A percentile compares a stretch with the other conserved stretches of the same genome.
Conservation (phyloP, 176 grass and related monocot species). For the Neostapfia colusana region DNA sequence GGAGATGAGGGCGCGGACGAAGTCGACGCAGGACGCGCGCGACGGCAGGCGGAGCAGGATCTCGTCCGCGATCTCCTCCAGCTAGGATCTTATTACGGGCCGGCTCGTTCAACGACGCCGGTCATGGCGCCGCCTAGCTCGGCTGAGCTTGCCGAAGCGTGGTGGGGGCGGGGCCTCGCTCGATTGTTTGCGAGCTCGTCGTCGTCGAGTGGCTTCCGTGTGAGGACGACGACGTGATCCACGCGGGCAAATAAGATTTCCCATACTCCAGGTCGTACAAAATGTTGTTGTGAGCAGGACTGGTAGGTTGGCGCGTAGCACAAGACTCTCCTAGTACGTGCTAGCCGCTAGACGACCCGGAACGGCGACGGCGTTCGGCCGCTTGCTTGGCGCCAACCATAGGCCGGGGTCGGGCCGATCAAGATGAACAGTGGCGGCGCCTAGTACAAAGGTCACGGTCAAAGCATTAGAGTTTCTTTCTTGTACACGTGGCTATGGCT, state of each 20-base stretch:
- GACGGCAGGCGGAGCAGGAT: slow-evolving; percentile 38
- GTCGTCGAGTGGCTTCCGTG: neutral
- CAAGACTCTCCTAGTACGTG: neutral
- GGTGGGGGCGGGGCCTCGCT: neutral
- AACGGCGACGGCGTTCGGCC: neutral
- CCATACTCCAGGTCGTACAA: neutral
- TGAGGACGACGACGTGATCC: neutral
- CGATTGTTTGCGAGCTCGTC: neutral
- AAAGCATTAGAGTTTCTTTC: too few species aligned
- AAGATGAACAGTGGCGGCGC: too few species aligned
- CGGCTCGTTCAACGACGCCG: neutral
- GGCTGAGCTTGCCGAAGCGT: neutral
- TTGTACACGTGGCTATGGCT: neutral
- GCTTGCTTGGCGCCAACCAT: too few species aligned
- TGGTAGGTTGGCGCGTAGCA: neutral
- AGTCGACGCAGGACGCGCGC: neutral
- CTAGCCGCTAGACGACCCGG: too few species aligned
- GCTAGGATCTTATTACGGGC: neutral
- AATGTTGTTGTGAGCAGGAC: neutral
- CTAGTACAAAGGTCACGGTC: neutral
- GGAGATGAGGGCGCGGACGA: slow-evolving; percentile 23
- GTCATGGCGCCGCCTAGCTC: neutral
- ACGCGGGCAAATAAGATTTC: neutral
- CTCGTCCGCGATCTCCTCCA: slow-evolving; percentile 19
- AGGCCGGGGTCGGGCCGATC: too few species aligned